Conservation (phyloP, 1,139 yeast species). For the Citeromyces siamensis region DNA sequence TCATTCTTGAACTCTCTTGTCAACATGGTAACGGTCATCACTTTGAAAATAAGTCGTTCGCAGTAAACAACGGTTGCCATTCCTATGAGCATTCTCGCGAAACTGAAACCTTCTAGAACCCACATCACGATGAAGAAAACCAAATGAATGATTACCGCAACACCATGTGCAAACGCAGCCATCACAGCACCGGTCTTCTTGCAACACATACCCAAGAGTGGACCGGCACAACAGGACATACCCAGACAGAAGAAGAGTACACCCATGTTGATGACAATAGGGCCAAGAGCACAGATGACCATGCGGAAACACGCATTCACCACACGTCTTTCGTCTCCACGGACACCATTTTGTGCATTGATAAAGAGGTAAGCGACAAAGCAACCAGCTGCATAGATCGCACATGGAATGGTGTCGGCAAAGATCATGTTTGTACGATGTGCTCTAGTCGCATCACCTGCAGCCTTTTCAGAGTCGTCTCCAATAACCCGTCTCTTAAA, state of each 20-base stretch:
- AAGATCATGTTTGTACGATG: conserved; percentile 78
- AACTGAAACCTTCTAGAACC: conserved; percentile 90
- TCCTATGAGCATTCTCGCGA: conserved; percentile 82
- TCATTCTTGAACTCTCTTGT: conserved; percentile 98
- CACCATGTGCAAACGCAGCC: conserved; percentile 96
- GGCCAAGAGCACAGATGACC: conserved; percentile 82
- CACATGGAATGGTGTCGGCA: conserved; percentile 80
- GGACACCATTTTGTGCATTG: conserved; percentile 95
- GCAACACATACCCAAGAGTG: conserved; percentile 88
- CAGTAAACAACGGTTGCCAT: conserved; percentile 72
- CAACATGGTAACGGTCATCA: conserved; percentile 64
- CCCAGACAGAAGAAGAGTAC: conserved; percentile 61
- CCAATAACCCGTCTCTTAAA: conserved; percentile 88
- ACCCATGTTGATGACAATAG: conserved; percentile 86
- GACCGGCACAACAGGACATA: conserved; percentile 96
- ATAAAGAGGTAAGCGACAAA: conserved; percentile 87
- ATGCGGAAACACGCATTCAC: conserved; percentile 82
- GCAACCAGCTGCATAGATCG: conserved; percentile 80
- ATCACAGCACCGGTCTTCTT: conserved; percentile 95
- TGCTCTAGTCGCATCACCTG: conserved; percentile 93
- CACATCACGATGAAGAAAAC: conserved; percentile 90
- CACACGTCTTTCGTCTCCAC: conserved; percentile 26
- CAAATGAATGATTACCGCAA: conserved; percentile 78
- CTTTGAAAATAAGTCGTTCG: conserved; percentile 82
- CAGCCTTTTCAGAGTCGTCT: conserved; percentile 83